Percentiles rank a stretch among this genome's conserved stretches.
These are phyloP conservation scores for Trichoderma sp. DNA, from an alignment of 2,329 filamentous ascomycete species.

Conservation along the genomic window DNA sequence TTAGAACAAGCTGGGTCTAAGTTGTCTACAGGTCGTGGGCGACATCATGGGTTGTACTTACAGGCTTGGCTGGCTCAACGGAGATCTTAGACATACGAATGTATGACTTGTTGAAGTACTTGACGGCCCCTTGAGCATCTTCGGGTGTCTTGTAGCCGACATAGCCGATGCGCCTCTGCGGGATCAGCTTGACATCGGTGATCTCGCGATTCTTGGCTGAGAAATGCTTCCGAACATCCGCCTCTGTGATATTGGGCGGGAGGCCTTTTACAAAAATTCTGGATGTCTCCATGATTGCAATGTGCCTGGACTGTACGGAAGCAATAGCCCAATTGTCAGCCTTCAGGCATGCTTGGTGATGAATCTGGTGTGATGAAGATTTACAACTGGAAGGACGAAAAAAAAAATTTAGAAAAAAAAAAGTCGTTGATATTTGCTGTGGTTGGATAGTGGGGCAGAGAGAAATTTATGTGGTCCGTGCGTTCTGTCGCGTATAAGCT, in stretches of 20 bases:
- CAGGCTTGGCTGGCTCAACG: constrained; percentile 85
- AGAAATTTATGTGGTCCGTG: constrained; percentile 28
- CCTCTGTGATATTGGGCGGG: constrained; percentile 81
- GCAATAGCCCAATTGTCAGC: background rate
- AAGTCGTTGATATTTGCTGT: constrained; percentile 10
- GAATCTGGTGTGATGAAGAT: background rate
- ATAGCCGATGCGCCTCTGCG: constrained; percentile 90
- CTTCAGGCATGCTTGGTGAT: constrained; percentile 1
- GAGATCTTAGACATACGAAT: constrained; percentile 94
- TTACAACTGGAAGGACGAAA: constrained; percentile 17
- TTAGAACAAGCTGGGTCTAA: constrained; percentile 36
- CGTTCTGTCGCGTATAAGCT: constrained; percentile 18
- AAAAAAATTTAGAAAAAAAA: constrained; percentile 18
- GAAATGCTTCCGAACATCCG: constrained; percentile 89
- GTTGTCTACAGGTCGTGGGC: constrained; percentile 30
- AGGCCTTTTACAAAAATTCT: constrained; percentile 80
- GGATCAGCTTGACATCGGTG: constrained; percentile 91
- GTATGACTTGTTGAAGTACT: constrained; percentile 94
- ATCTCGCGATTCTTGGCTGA: constrained; percentile 70
- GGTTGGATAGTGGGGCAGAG: constrained; percentile 24
- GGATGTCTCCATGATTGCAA: constrained; percentile 59
- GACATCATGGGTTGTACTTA: constrained; percentile 46
- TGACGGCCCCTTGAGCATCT: constrained; percentile 80
- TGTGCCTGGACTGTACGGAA: background rate
- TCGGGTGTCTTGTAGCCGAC: constrained; percentile 86